These are phyloP conservation scores for Luzula sylvatica DNA, from an alignment of 176 grass and related monocot genomes.

Conservation along the genomic window DNA sequence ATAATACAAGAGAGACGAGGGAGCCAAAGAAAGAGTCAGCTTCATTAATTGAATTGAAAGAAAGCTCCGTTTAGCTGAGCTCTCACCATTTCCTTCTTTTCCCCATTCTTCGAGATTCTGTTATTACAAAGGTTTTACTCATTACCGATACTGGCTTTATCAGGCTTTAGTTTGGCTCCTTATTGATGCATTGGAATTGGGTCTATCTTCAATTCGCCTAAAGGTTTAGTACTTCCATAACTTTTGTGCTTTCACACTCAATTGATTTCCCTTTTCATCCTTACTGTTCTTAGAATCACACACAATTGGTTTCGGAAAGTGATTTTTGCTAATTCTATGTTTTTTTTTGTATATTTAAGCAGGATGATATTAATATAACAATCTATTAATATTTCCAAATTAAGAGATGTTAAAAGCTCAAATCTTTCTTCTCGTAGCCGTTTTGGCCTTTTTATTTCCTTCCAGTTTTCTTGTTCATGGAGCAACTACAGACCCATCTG, in stretches of 20 bases:
- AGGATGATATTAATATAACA: conserved; percentile 6
- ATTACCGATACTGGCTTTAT: background rate
- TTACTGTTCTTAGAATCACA: background rate
- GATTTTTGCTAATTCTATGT: background rate
- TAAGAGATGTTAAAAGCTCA: conserved; percentile 32
- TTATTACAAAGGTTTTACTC: conserved; percentile 1
- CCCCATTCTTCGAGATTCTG: background rate
- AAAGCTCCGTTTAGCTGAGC: background rate
- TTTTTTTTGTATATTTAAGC: background rate
- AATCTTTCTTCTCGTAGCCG: conserved; percentile 11
- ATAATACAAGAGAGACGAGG: too few species aligned
- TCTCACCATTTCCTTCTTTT: conserved; percentile 1
- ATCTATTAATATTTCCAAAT: background rate
- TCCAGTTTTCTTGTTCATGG: conserved; percentile 19
- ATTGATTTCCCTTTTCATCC: background rate
- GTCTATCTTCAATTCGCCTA: conserved; percentile 1
- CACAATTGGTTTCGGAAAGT: background rate
- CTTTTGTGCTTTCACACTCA: background rate
- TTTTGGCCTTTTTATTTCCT: conserved; percentile 40
- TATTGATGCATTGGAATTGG: background rate
- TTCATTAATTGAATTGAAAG: background rate
- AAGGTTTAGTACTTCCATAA: background rate
- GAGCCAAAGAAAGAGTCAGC: background rate
- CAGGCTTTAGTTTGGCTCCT: background rate
- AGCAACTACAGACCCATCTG: conserved; percentile 55